Conservation (phyloP, 2,329 filamentous ascomycete species). For the Aspergillus aculeatus region DNA sequence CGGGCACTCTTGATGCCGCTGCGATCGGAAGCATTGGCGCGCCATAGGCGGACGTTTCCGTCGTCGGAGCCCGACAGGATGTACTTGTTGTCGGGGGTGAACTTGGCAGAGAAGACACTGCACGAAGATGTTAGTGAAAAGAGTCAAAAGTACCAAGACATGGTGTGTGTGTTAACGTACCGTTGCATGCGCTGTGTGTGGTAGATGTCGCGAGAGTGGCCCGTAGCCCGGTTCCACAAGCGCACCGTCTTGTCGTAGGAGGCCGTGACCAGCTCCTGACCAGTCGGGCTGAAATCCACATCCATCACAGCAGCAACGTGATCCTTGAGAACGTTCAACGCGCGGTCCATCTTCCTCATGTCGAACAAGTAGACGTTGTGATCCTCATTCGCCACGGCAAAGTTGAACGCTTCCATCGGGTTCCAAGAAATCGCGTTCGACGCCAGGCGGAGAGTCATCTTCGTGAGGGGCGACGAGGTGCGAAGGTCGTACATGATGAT, state of each 20-base stretch:
- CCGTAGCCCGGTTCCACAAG: conserved; percentile 75
- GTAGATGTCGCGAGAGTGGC: conserved; percentile 89
- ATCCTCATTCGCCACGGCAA: conserved; percentile 90
- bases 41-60: conserved; percentile 87
- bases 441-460: conserved; percentile 76
- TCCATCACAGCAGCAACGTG: conserved; percentile 94
- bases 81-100: conserved; percentile 87
- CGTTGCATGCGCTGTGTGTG: conserved; percentile 97
- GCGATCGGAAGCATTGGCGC: conserved; percentile 77
- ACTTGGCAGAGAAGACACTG: conserved; percentile 77
- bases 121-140: conserved; percentile 15
- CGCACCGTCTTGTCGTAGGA: conserved; percentile 86
- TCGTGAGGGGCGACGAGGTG: conserved; percentile 77
- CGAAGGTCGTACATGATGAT: conserved; percentile 90
- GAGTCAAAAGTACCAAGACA: not conserved
- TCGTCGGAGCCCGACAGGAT: conserved; percentile 89
- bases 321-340: conserved; percentile 85
- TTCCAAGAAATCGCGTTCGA: conserved; percentile 89
- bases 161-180: conserved; percentile 27
- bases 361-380: conserved; percentile 94
- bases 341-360: conserved; percentile 84
- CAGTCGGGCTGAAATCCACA: conserved; percentile 91
- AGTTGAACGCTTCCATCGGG: conserved; percentile 94
- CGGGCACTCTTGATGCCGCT: conserved; percentile 82
- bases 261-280: conserved; percentile 87